Percentiles rank a stretch among this genome's conserved stretches.
phyloP scores from a whole-genome alignment of 2,329 filamentous ascomycete genomes.

The Colletotrichum endophyticum region DNA sequence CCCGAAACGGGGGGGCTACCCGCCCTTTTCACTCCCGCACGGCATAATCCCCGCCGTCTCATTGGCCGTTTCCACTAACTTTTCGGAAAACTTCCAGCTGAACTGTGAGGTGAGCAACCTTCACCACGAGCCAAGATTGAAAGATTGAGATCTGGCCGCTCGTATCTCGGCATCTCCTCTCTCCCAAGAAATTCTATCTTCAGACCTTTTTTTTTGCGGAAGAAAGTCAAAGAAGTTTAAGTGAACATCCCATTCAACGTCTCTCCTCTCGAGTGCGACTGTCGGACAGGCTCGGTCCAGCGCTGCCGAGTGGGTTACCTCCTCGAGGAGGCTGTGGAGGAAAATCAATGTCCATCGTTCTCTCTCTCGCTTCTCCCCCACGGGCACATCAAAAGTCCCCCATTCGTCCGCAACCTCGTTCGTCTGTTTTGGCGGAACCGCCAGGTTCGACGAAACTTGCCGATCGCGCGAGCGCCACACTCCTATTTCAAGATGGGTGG shows the following conservation, averaged over 20 bases:
- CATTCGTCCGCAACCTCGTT: not conserved
- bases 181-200: not conserved
- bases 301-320: not conserved
- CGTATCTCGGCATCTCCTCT: not conserved
- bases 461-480: not conserved
- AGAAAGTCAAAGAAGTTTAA: not conserved
- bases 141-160: not conserved
- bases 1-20: not conserved
- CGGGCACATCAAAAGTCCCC: not conserved
- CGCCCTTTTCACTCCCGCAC: not conserved
- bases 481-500: not conserved
- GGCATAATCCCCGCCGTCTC: not conserved
- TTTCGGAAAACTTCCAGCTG: not conserved
- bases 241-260: not conserved
- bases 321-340: not conserved
- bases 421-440: not conserved
- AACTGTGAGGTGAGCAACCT: not conserved
- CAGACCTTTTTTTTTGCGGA: not conserved
- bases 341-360: not conserved
- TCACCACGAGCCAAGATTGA: not conserved
- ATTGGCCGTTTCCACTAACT: not conserved
- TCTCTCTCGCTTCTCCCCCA: not conserved
- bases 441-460: not conserved
- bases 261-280: not conserved
- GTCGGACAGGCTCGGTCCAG: not conserved